phyloP scores from a whole-genome alignment of 2,329 filamentous ascomycete species.

The Fusarium subglutinans region DNA sequence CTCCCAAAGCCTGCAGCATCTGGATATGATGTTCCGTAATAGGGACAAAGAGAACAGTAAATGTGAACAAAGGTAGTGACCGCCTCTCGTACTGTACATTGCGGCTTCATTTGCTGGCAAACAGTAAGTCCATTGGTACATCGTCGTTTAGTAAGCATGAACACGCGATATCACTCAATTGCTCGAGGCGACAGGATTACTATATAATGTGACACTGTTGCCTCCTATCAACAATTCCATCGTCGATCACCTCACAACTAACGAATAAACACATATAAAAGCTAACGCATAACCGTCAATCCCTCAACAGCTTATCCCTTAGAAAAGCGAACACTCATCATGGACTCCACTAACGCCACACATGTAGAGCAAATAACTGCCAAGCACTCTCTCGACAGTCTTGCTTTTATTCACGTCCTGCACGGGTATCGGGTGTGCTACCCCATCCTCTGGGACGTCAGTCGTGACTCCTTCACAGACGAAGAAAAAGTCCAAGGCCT shows the following conservation, averaged over 20 bases:
- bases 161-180: neutral
- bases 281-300: too few species aligned
- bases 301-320: neutral
- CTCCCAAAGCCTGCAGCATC: neutral
- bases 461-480: neutral
- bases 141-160: rapidly evolving
- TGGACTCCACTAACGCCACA: too few species aligned
- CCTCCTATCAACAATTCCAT: neutral
- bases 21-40: too few species aligned
- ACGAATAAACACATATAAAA: neutral
- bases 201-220: neutral
- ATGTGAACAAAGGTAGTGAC: neutral
- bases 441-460: neutral
- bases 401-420: neutral
- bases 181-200: neutral
- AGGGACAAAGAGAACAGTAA: neutral
- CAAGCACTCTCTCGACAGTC: neutral
- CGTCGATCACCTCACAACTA: neutral
- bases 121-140: neutral
- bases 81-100: too few species aligned
- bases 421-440: neutral
- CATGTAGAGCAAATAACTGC: neutral
- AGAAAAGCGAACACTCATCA: neutral
- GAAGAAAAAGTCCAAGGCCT: neutral
- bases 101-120: neutral